Conservation (phyloP, 2,329 filamentous ascomycete genomes). For the Colletotrichum cordylinicola region DNA sequence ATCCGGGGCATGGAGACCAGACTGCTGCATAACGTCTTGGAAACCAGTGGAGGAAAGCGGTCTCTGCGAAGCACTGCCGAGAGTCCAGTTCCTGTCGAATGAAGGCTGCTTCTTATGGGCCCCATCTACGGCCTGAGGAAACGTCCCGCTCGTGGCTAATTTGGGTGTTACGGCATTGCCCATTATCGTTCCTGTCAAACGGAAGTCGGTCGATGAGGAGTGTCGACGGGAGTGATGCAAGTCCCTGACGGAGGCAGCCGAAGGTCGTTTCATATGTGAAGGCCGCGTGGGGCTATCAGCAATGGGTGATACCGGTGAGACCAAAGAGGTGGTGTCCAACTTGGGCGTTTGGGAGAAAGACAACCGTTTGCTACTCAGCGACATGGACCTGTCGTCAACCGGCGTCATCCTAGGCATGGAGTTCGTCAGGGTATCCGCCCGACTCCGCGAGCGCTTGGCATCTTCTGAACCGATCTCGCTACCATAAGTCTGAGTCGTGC, state of each 20-base stretch:
- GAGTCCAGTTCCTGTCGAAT: conserved; percentile 74
- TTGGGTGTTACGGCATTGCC: conserved; percentile 44
- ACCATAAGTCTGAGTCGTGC: conserved; percentile 62
- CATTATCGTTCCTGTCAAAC: conserved; percentile 43
- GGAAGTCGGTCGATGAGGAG: conserved; percentile 79
- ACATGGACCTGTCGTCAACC: conserved; percentile 50
- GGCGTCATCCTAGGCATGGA: conserved; percentile 46
- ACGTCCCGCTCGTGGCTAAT: conserved; percentile 46
- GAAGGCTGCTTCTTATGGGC: conserved; percentile 70
- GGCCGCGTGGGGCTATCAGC: conserved; percentile 54
- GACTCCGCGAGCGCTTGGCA: conserved; percentile 54
- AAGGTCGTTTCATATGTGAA: conserved; percentile 67
- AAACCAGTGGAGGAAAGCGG: conserved; percentile 60
- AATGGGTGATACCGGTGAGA: conserved; percentile 44
- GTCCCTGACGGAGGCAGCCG: conserved; percentile 81
- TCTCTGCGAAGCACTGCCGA: conserved; percentile 55
- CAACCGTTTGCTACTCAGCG: conserved; percentile 52
- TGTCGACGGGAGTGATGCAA: conserved; percentile 85
- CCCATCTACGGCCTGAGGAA: conserved; percentile 41
- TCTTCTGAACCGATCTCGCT: conserved; percentile 66
- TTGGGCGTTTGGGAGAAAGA: conserved; percentile 58
- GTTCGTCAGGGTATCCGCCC: conserved; percentile 63
- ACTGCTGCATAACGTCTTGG: conserved; percentile 46
- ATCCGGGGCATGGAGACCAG: conserved; percentile 47
- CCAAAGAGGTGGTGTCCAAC: conserved; percentile 49